These are phyloP conservation scores for Beauveria brongniartii DNA, from an alignment of 2,329 filamentous ascomycete species.

Conservation along the genomic window DNA sequence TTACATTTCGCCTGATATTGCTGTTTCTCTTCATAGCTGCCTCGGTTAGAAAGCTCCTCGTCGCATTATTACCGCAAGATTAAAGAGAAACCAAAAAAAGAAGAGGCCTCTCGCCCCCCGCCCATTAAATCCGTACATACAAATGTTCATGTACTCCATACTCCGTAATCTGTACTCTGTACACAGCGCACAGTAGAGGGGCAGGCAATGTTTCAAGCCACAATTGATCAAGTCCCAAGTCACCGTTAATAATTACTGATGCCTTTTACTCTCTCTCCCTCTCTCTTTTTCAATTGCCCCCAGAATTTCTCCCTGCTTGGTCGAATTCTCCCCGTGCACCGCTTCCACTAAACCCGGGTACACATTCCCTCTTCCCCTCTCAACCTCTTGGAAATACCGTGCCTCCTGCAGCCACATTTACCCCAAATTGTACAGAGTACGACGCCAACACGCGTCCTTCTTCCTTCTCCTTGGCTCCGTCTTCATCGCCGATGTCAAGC, in stretches of 20 bases:
- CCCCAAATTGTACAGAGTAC: background rate
- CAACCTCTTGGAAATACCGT: background rate
- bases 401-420: background rate
- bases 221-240: background rate
- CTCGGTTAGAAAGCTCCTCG: background rate
- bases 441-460: background rate
- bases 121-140: background rate
- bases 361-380: background rate
- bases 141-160: background rate
- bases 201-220: conserved; percentile 7
- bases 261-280: background rate
- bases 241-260: background rate
- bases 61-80: background rate
- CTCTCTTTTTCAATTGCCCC: too few relatives aligned
- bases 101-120: background rate
- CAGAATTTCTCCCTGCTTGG: too few relatives aligned
- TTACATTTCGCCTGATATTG: background rate
- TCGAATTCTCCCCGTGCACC: background rate
- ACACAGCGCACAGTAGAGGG: background rate
- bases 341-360: background rate
- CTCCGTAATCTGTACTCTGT: too few relatives aligned
- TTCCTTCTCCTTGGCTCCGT: background rate
- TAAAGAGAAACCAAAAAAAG: background rate
- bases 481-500: conserved; percentile 1
- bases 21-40: background rate